Conservation (phyloP, 2,329 filamentous ascomycete species). For the Ophiocordyceps sinensis region DNA sequence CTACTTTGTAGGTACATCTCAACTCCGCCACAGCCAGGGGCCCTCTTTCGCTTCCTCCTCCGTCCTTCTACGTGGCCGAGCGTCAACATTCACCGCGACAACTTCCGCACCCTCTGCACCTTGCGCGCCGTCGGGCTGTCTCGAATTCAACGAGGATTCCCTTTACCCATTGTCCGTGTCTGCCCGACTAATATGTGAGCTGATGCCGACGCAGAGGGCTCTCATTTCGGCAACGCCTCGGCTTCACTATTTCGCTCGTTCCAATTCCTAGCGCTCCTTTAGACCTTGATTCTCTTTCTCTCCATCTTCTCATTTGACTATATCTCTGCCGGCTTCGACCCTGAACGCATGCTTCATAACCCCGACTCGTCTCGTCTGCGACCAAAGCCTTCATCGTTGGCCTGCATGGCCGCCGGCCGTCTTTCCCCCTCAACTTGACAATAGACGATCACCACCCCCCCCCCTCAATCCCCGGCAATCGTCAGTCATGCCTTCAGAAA, state of each 20-base stretch:
- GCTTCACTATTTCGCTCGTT: not conserved
- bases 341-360: not conserved
- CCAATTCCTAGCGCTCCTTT: not conserved
- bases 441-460: not conserved
- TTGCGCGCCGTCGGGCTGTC: no score
- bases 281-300: not conserved
- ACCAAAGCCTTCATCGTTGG: not conserved
- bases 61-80: no score
- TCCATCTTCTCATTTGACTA: not conserved
- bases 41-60: no score
- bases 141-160: no score
- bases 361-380: not conserved
- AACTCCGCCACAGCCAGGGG: no score
- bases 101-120: no score
- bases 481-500: slow-evolving; percentile 21
- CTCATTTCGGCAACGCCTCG: not conserved
- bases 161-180: no score
- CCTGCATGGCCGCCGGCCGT: slow-evolving; percentile 7
- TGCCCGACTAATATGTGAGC: not conserved
- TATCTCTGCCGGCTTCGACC: not conserved
- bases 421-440: slow-evolving; percentile 1
- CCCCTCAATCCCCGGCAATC: not conserved
- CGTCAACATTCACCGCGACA: no score
- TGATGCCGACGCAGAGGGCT: not conserved
- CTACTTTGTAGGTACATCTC: no score